These are phyloP conservation scores for Madurella mycetomatis DNA, from an alignment of 2,329 filamentous ascomycete species.

Conservation along the genomic window DNA sequence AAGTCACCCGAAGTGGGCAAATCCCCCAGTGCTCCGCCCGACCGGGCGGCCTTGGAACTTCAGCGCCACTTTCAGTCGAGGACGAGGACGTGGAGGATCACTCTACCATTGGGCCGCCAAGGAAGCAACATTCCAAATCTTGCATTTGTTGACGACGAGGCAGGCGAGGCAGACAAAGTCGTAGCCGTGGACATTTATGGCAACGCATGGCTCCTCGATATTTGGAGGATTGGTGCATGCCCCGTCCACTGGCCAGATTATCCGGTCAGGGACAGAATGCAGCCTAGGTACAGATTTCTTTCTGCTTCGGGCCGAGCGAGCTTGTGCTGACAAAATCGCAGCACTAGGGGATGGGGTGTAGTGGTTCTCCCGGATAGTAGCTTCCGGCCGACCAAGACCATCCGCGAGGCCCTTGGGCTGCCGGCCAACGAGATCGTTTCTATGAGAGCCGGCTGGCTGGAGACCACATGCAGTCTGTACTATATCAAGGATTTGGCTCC, in stretches of 20 bases:
- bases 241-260: slow-evolving; percentile 28
- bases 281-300: slow-evolving; percentile 1
- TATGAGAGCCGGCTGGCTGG: slow-evolving; percentile 15
- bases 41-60: slow-evolving; percentile 20
- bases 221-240: slow-evolving; percentile 41
- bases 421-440: slow-evolving; percentile 21
- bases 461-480: slow-evolving; percentile 25
- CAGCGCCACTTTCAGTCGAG: slow-evolving; percentile 39
- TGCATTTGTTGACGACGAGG: slow-evolving; percentile 43
- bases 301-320: background rate
- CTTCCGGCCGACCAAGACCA: slow-evolving; percentile 35
- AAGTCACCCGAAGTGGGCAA: slow-evolving; percentile 15
- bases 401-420: slow-evolving; percentile 32
- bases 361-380: slow-evolving; percentile 41
- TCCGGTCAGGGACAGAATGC: background rate
- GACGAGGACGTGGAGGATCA: slow-evolving; percentile 47
- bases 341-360: slow-evolving; percentile 45
- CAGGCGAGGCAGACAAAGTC: slow-evolving; percentile 47
- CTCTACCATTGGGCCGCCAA: slow-evolving; percentile 37
- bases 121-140: slow-evolving; percentile 51
- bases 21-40: slow-evolving; percentile 21
- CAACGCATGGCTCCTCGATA: slow-evolving; percentile 46
- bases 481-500: slow-evolving; percentile 22
- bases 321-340: slow-evolving; percentile 3
- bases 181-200: slow-evolving; percentile 50